These are phyloP conservation scores for Thielaviopsis euricoi DNA, from an alignment of 2,329 filamentous ascomycete genomes.

Conservation along the genomic window DNA sequence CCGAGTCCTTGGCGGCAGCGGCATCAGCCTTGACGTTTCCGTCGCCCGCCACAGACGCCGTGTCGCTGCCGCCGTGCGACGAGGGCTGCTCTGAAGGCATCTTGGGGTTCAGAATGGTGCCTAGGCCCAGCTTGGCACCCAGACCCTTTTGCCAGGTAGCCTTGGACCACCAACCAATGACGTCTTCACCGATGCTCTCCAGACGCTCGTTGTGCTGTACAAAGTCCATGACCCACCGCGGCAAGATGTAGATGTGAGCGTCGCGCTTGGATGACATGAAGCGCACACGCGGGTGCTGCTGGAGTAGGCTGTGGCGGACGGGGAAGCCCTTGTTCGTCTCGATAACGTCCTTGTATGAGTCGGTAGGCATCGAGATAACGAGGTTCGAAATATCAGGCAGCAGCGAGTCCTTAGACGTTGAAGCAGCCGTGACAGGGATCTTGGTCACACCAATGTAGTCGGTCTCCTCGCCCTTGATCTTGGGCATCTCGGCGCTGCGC, in stretches of 20 bases:
- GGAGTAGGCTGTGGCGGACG: conserved; percentile 59
- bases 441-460: conserved; percentile 76
- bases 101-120: conserved; percentile 12
- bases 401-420: conserved; percentile 46
- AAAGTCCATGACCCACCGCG: conserved; percentile 78
- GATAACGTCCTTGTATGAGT: conserved; percentile 69
- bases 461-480: conserved; percentile 78
- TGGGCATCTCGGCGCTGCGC: conserved; percentile 41
- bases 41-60: conserved; percentile 1
- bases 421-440: conserved; percentile 37
- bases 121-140: conserved; percentile 51
- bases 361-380: conserved; percentile 74
- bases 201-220: conserved; percentile 64
- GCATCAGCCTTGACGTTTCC: not conserved
- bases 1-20: not conserved
- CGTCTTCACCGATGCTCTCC: conserved; percentile 79
- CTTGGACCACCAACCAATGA: conserved; percentile 92
- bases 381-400: conserved; percentile 56
- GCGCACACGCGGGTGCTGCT: conserved; percentile 56
- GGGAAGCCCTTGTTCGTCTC: conserved; percentile 60
- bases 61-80: conserved; percentile 8
- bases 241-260: conserved; percentile 88
- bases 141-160: conserved; percentile 77
- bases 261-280: conserved; percentile 77
- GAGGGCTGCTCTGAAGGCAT: conserved; percentile 1